A percentile compares a stretch with the other conserved stretches of the same genome.
Evolutionary conservation across 768 basidiomycete species (phyloP).

Genomic region (Termitomyces sp.): DNA sequence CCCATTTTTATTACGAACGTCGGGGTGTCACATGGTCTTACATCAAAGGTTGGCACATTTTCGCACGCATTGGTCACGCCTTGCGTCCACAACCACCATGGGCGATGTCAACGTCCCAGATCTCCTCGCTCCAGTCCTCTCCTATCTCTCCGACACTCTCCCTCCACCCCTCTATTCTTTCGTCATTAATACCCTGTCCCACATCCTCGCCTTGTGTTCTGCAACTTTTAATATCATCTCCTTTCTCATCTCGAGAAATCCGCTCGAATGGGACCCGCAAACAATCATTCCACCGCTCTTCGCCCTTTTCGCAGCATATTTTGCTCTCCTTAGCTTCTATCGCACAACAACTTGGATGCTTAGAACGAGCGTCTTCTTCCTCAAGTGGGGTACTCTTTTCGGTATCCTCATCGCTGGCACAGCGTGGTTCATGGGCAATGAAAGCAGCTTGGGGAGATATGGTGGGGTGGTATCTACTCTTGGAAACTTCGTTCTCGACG

Average conservation of each 20-base stretch:
- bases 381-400: slow-evolving; percentile 76
- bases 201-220: slow-evolving; percentile 48
- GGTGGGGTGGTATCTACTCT: slow-evolving; percentile 40
- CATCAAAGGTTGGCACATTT: background rate
- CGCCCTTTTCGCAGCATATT: slow-evolving; percentile 68
- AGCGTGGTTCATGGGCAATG: slow-evolving; percentile 53
- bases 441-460: slow-evolving; percentile 33
- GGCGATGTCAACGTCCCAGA: slow-evolving; percentile 38
- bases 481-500: slow-evolving; percentile 39
- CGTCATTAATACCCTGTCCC: slow-evolving; percentile 48
- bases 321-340: slow-evolving; percentile 75
- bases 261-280: slow-evolving; percentile 65
- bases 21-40: background rate
- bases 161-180: slow-evolving; percentile 57
- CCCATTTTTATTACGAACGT: background rate
- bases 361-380: slow-evolving; percentile 61
- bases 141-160: slow-evolving; percentile 51
- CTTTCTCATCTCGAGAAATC: slow-evolving; percentile 48
- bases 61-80: slow-evolving; percentile 1
- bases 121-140: slow-evolving; percentile 52
- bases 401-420: slow-evolving; percentile 49
- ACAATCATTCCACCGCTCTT: slow-evolving; percentile 72
- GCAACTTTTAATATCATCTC: slow-evolving; percentile 47
- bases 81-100: slow-evolving; percentile 20
- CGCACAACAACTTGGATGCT: slow-evolving; percentile 77